Evolutionary conservation across 805 yeast genomes (phyloP), one percentile per base, ranked within the genome.

Genomic region (Candida wancherniae): DNA sequence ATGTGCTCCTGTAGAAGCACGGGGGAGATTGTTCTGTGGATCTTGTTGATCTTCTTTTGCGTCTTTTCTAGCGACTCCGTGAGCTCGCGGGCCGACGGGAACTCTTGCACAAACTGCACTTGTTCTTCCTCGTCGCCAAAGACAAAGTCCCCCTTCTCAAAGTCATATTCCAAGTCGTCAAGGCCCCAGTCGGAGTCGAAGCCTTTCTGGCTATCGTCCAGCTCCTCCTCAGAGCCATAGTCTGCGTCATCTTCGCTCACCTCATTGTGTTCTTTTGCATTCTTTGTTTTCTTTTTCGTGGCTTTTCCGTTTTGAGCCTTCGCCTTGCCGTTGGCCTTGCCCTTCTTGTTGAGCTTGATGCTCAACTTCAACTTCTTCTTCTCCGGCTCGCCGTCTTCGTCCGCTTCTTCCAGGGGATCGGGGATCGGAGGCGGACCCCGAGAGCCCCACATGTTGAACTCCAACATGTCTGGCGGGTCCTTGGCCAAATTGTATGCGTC

Each of bases 401-500:
- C 63, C 40, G 71, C 67, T 17, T 64, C 75, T 21, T 70, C 74
- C 11, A 63, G 50, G 7, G 37, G 19, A 10, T 42, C 50, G 3
- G 33, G 34, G 5, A 15, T 15, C 11, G 57, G 55, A 2, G 80
- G 74, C 20, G 72, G 70, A 0, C 64, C 67, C 25, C 39, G 47
- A 15, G 68, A 60, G 5, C 71, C 71, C 50, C 61, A 65, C 37
- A 39, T 41, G 14, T 59, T 66, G 46, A 65, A 65, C 11, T 53
- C 34, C 8, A 52, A 57, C 69, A 65, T 63, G 19, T 57, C 67
- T 3, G 68, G 67, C 4, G 71, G 70, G 24, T 57, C 50, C 16
- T 61, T 48, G 1, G 85, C 78, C 45, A 75, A 63, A 37, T 65
- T 57, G 47, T 73, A 77, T 1, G 83, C 83, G 29, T 53, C 53